Percentiles rank a stretch among this genome's conserved stretches.
These are phyloP conservation scores for Solanum chacoense DNA, from an alignment of 305 asterid species.

Conservation along the genomic window DNA sequence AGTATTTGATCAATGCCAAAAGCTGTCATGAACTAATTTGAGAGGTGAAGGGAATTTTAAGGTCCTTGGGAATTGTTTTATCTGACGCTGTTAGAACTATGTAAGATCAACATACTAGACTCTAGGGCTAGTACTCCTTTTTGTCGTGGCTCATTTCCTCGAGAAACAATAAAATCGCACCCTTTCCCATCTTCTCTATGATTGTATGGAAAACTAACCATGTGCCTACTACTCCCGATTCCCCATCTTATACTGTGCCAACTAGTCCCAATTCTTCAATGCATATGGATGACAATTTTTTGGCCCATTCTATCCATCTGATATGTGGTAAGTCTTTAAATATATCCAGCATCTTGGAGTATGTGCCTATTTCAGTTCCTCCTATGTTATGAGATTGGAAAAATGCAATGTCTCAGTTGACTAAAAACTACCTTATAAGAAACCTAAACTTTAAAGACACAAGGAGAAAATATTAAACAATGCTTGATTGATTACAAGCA, in stretches of 20 bases:
- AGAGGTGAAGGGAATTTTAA: not conserved
- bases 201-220: not conserved
- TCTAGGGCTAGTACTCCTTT: not conserved
- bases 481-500: not conserved
- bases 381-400: not conserved
- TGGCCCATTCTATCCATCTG: not conserved
- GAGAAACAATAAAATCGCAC: not conserved
- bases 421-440: not conserved
- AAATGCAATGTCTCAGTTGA: not conserved
- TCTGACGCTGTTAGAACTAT: not conserved
- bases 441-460: not conserved
- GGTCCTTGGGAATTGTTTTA: not conserved
- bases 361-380: not conserved
- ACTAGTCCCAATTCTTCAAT: not conserved
- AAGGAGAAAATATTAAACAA: not conserved
- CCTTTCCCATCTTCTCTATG: not conserved
- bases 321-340: not conserved
- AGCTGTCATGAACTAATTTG: not conserved
- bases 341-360: not conserved
- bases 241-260: not conserved
- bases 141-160: not conserved
- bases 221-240: not conserved
- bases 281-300: not conserved
- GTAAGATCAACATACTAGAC: not conserved
- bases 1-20: not conserved